Evolutionary conservation across 2,329 filamentous ascomycete genomes (phyloP).

Genomic region (Calonectria pseudoturangicola): DNA sequence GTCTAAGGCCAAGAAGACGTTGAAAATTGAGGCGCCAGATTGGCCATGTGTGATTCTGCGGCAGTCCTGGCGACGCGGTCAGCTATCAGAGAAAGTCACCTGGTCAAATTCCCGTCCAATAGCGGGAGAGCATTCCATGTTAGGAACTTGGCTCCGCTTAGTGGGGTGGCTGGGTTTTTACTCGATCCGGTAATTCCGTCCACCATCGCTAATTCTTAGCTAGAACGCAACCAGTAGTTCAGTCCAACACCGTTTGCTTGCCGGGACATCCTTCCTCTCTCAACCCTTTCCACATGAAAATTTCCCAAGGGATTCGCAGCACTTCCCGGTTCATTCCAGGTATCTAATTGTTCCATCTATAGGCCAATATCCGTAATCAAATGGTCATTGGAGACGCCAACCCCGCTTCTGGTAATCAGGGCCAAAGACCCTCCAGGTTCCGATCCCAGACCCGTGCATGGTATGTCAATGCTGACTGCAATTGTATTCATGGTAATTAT

Average conservation of each 20-base stretch:
- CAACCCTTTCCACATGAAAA: neutral
- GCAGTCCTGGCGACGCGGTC: neutral
- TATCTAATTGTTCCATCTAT: neutral
- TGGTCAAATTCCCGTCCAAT: neutral
- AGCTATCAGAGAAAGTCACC: neutral
- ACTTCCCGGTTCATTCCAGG: neutral
- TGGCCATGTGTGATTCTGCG: neutral
- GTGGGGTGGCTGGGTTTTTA: neutral
- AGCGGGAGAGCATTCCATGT: neutral
- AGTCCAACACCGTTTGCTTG: neutral
- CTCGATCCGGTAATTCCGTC: conserved; percentile 3
- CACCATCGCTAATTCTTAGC: neutral
- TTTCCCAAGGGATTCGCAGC: no score
- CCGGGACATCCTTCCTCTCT: neutral
- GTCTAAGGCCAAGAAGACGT: neutral
- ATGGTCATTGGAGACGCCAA: neutral
- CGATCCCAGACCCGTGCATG: conserved; percentile 2
- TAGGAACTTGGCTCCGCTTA: conserved; percentile 2
- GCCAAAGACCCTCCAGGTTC: neutral
- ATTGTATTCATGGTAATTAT: neutral
- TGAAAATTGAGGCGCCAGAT: neutral
- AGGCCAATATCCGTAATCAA: neutral
- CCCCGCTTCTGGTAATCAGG: neutral
- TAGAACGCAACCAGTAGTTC: neutral
- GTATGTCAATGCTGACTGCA: neutral